Percentiles rank a stretch among this genome's conserved stretches.
Conservation (phyloP, 2,329 filamentous ascomycete genomes). For the Talaromyces amestolkiae region DNA sequence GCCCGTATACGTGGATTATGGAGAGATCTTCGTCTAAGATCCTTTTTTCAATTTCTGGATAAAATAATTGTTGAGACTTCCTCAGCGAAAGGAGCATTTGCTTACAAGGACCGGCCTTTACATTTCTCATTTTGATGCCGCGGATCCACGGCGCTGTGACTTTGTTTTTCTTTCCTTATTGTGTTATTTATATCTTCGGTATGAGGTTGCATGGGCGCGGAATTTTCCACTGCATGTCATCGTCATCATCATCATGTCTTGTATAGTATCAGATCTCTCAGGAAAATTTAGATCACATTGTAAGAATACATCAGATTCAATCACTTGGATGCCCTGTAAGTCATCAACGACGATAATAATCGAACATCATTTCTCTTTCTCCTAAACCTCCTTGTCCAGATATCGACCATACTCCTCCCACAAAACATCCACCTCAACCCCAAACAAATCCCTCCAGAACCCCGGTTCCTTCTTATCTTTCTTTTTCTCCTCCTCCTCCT, state of each 20-base stretch:
- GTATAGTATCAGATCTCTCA: slow-evolving; percentile 30
- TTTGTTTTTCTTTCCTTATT: slow-evolving; percentile 12
- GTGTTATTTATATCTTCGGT: slow-evolving; percentile 20
- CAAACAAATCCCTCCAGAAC: slow-evolving; percentile 56
- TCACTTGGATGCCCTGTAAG: not conserved
- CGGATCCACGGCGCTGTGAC: slow-evolving; percentile 15
- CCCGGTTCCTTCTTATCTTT: slow-evolving; percentile 14
- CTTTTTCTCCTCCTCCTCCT: slow-evolving; percentile 25
- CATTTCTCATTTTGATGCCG: slow-evolving; percentile 16
- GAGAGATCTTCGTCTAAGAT: slow-evolving; percentile 61
- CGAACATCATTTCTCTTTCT: not conserved
- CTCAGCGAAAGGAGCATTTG: slow-evolving; percentile 26
- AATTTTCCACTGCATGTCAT: slow-evolving; percentile 20
- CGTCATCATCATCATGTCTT: slow-evolving; percentile 32
- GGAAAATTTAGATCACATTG: slow-evolving; percentile 12
- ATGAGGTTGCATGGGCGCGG: slow-evolving; percentile 18
- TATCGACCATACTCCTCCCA: slow-evolving; percentile 69
- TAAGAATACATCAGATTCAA: slow-evolving; percentile 1
- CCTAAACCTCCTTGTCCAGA: slow-evolving; percentile 37
- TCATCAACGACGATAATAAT: not conserved
- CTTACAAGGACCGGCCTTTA: slow-evolving; percentile 21
- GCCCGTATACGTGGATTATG: slow-evolving; percentile 67
- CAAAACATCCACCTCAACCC: slow-evolving; percentile 62
- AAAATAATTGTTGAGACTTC: slow-evolving; percentile 25
- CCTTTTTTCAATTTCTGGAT: slow-evolving; percentile 16